Base-by-base conservation (phyloP, 2,329 filamentous ascomycete genomes). In the Phyllosticta citribraziliensis region DNA sequence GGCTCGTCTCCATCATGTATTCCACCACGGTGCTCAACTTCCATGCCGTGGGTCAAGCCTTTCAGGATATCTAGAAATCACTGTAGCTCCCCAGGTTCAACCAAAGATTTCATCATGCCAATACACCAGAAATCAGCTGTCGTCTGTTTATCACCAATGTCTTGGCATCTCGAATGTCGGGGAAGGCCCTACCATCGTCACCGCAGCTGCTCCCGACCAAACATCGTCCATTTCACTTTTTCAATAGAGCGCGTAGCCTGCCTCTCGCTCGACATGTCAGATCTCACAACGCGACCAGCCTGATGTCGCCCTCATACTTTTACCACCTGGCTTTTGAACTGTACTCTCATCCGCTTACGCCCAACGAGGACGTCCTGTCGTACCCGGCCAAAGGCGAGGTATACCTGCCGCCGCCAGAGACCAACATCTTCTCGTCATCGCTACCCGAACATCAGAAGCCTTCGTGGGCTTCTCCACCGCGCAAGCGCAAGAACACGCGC, bases 251-350 rank as follows among this genome's bases (percentile, higher is more conserved):
- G 17, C 6, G 12, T 24, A 9, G 19, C 27, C 14, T 27, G 17
- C 6, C 54, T 51, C 20, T 55, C 55, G 52, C 52, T 60, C 35
- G 33, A 51, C 24, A 52, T n/a, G 8, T 19, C 24, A 51, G 47
- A 33, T 24, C 9, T 10, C 5, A 19, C 20, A 50, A 2, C 14
- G 33, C 12, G n/a, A 20, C 52, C 24, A 53, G 57, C 52, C 57
- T 60, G 33, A 60, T 60, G 57, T 52, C 57, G 82, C 81, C 80
- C 70, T 79, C 81, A 57, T 86, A 84, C 71, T 86, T 85, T 71
- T 87, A 84, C 68, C 83, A 87, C 67, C 70, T 87, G 62, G 77
- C 77, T 65, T 77, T 87, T 66, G 84, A 87, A 78, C 73, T 87
- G 19, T 79, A 83, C 67, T 70, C 77, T 64, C 74, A 70, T 17